phyloP scores from a whole-genome alignment of 2,329 filamentous ascomycete genomes.

The Zopfia rhizophila region DNA sequence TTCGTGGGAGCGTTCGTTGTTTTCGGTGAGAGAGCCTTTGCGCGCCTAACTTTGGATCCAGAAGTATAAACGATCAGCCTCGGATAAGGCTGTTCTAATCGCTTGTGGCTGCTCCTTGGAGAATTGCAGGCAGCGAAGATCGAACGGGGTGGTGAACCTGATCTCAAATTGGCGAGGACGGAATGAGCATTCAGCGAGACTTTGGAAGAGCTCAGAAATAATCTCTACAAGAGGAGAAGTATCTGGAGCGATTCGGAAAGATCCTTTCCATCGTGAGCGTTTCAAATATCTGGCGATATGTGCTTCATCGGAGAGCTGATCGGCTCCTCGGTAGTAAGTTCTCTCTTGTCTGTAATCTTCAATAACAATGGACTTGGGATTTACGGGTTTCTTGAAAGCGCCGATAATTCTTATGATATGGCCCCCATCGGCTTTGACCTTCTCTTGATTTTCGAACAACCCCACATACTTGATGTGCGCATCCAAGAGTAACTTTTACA shows the following conservation, averaged over 20 bases:
- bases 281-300: too few relatives aligned
- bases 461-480: too few relatives aligned
- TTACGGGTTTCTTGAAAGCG: too few relatives aligned
- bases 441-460: too few relatives aligned
- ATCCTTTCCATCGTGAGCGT: conserved; percentile 1
- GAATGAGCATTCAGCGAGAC: conserved; percentile 2
- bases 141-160: conserved; percentile 1
- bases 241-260: conserved; percentile 4
- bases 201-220: conserved; percentile 6
- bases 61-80: conserved; percentile 1
- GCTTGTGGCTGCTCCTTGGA: not conserved
- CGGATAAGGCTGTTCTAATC: not conserved
- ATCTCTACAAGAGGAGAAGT: conserved; percentile 5
- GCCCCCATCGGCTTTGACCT: too few relatives aligned
- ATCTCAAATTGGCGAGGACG: conserved; percentile 8
- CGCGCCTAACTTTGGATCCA: conserved; percentile 2
- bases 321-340: too few relatives aligned
- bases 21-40: too few relatives aligned
- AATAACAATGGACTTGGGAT: too few relatives aligned
- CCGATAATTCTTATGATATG: too few relatives aligned
- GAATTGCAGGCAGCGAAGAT: conserved; percentile 6
- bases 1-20: conserved; percentile 5
- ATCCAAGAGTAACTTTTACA: too few relatives aligned
- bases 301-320: too few relatives aligned
- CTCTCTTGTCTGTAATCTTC: too few relatives aligned